A percentile compares a stretch with the other conserved stretches of the same genome.
Evolutionary conservation across 2,329 filamentous ascomycete genomes (phyloP).

Genomic region (Trichophyton benhamiae): DNA sequence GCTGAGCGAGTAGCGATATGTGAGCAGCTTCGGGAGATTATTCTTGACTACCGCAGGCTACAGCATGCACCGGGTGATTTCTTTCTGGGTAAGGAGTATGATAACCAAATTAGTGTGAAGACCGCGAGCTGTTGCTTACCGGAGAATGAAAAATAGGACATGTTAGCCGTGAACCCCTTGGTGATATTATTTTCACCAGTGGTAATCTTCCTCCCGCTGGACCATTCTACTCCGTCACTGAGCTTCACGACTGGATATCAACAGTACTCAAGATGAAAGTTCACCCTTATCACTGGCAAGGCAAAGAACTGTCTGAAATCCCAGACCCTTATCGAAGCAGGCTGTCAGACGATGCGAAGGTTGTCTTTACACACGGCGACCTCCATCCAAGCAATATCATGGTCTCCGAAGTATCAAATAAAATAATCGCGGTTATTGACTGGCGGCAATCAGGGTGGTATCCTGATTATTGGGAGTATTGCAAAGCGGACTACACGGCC

Average conservation of each 20-base stretch:
- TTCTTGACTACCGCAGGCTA: slow-evolving; percentile 13
- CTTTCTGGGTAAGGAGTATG: slow-evolving; percentile 3
- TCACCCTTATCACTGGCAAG: neutral
- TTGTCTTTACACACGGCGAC: slow-evolving; percentile 27
- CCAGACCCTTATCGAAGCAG: slow-evolving; percentile 22
- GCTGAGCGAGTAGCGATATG: slow-evolving; percentile 13
- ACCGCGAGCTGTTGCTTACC: too few species aligned
- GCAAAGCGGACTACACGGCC: slow-evolving; percentile 7
- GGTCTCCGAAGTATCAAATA: slow-evolving; percentile 16
- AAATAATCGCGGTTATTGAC: slow-evolving; percentile 19
- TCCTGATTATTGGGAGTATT: slow-evolving; percentile 9
- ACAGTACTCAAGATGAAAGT: too few species aligned
- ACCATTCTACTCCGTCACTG: slow-evolving; percentile 20
- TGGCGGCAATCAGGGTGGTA: slow-evolving; percentile 19
- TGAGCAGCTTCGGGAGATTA: slow-evolving; percentile 14
- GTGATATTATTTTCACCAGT: slow-evolving; percentile 17
- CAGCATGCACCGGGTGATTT: slow-evolving; percentile 13
- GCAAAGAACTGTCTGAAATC: slow-evolving; percentile 17
- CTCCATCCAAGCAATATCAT: slow-evolving; percentile 26
- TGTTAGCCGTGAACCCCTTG: slow-evolving; percentile 13
- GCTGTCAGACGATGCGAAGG: slow-evolving; percentile 21
- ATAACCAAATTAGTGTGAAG: too few species aligned
- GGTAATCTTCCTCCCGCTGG: slow-evolving; percentile 12
- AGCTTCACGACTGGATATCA: slow-evolving; percentile 16
- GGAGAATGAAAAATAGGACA: too few species aligned